A percentile compares a stretch with the other conserved stretches of the same genome.
phyloP scores from a whole-genome alignment of 768 basidiomycete species.

The Kockovaella imperatae region DNA sequence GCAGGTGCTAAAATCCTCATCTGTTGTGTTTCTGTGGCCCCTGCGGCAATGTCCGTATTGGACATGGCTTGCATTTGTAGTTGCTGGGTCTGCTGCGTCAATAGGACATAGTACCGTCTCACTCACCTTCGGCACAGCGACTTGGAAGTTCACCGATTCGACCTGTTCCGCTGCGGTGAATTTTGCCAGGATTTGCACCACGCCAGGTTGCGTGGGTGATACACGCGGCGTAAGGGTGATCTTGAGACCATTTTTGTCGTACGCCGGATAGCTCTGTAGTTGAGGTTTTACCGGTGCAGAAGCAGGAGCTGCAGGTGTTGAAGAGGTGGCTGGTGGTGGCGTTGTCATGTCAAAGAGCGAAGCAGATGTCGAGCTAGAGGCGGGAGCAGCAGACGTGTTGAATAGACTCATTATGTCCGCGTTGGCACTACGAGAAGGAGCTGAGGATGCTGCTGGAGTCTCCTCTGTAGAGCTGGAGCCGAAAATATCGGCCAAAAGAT shows the following conservation, averaged over 20 bases:
- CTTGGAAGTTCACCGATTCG: slow-evolving; percentile 79
- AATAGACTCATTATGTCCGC: slow-evolving; percentile 91
- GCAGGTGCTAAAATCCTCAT: slow-evolving; percentile 83
- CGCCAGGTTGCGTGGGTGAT: slow-evolving; percentile 68
- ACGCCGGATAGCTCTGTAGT: slow-evolving; percentile 70
- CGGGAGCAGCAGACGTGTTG: slow-evolving; percentile 48
- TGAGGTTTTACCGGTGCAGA: slow-evolving; percentile 48
- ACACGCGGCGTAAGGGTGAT: slow-evolving; percentile 85
- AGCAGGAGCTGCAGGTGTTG: slow-evolving; percentile 20
- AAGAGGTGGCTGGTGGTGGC: slow-evolving; percentile 2
- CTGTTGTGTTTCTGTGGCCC: slow-evolving; percentile 83
- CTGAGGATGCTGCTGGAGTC: slow-evolving; percentile 44
- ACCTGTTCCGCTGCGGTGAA: slow-evolving; percentile 58
- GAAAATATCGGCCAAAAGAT: slow-evolving; percentile 88
- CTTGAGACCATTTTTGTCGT: slow-evolving; percentile 82
- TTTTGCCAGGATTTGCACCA: slow-evolving; percentile 80
- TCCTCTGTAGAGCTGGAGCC: slow-evolving; percentile 48
- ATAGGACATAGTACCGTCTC: background rate
- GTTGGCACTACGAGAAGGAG: slow-evolving; percentile 52
- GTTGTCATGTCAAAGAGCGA: slow-evolving; percentile 9
- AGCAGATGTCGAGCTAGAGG: slow-evolving; percentile 4
- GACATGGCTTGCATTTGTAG: slow-evolving; percentile 98
- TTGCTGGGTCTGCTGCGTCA: slow-evolving; percentile 70
- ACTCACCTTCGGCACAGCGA: slow-evolving; percentile 86
- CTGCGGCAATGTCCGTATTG: slow-evolving; percentile 66